phyloP scores from a whole-genome alignment of 495 filamentous ascomycete genomes.

The Penicilliopsis zonata region DNA sequence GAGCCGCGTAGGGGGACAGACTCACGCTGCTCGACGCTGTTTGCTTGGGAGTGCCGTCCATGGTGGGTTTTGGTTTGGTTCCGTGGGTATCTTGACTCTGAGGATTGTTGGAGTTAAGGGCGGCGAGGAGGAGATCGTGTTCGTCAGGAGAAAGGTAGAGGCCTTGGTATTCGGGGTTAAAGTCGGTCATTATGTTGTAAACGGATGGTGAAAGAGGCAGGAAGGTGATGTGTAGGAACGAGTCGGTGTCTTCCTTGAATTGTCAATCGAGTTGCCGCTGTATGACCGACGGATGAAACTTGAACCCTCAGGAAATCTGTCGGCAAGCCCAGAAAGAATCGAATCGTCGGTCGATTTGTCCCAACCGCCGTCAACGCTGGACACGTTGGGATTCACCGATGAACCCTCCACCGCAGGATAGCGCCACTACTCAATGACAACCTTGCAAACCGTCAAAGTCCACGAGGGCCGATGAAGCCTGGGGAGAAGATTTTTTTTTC shows the following conservation, averaged over 20 bases:
- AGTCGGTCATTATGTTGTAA: slow-evolving; percentile 21
- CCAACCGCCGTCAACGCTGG: too few relatives aligned
- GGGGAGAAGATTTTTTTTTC: too few relatives aligned
- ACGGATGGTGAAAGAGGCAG: not conserved
- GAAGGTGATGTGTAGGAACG: not conserved
- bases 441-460: too few relatives aligned
- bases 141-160: slow-evolving; percentile 72
- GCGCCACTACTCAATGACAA: too few relatives aligned
- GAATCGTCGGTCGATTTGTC: too few relatives aligned
- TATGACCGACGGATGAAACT: too few relatives aligned
- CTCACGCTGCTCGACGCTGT: slow-evolving; percentile 20
- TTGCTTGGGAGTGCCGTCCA: slow-evolving; percentile 20
- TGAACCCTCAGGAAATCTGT: too few relatives aligned
- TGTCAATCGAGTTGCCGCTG: too few relatives aligned
- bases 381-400: too few relatives aligned
- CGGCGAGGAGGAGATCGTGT: slow-evolving; percentile 77
- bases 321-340: too few relatives aligned
- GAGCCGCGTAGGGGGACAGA: slow-evolving; percentile 44
- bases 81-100: slow-evolving; percentile 17
- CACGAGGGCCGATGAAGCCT: too few relatives aligned
- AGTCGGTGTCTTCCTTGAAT: not conserved
- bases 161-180: slow-evolving; percentile 26
- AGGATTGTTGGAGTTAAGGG: slow-evolving; percentile 67
- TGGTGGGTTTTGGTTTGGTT: slow-evolving; percentile 14
- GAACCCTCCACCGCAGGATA: too few relatives aligned